These are phyloP conservation scores for Blastobotrys peoriensis DNA, from an alignment of 805 yeast genomes.

Conservation along the genomic window DNA sequence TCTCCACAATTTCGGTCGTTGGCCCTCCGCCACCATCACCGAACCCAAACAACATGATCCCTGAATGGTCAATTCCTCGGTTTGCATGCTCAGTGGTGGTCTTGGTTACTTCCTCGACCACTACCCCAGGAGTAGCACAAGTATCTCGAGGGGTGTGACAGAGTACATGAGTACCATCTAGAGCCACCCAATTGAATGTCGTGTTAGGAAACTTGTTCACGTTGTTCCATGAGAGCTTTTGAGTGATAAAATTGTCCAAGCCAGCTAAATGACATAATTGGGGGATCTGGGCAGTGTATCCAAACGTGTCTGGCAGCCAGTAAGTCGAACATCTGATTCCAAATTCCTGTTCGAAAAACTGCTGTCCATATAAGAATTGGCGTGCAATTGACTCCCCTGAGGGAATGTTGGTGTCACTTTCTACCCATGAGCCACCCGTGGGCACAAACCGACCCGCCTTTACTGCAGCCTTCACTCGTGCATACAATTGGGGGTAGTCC, in stretches of 20 bases:
- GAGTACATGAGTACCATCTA: constrained; percentile 85
- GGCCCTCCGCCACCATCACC: constrained; percentile 99
- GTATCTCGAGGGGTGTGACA: constrained; percentile 97
- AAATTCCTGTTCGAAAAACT: constrained; percentile 71
- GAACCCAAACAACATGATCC: constrained; percentile 75
- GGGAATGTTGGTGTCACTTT: constrained; percentile 90
- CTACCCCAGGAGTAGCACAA: constrained; percentile 87
- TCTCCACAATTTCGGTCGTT: constrained; percentile 82
- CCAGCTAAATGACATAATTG: constrained; percentile 81
- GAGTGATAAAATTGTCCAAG: constrained; percentile 77
- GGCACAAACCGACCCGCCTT: constrained; percentile 72
- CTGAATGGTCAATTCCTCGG: constrained; percentile 68
- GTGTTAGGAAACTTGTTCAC: constrained; percentile 83
- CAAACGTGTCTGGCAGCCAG: constrained; percentile 97
- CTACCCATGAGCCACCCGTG: constrained; percentile 97
- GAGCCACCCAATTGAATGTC: constrained; percentile 89
- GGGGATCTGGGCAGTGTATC: constrained; percentile 90
- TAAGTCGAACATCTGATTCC: constrained; percentile 67
- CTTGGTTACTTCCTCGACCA: constrained; percentile 83
- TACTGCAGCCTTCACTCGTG: constrained; percentile 50
- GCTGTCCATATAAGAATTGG: constrained; percentile 83
- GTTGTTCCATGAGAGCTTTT: constrained; percentile 92
- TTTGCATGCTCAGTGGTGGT: constrained; percentile 76
- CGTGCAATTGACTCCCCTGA: constrained; percentile 82
- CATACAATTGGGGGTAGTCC: constrained; percentile 76